These are phyloP conservation scores for Penicillium roqueforti DNA, from an alignment of 495 filamentous ascomycete genomes.

Conservation along the genomic window DNA sequence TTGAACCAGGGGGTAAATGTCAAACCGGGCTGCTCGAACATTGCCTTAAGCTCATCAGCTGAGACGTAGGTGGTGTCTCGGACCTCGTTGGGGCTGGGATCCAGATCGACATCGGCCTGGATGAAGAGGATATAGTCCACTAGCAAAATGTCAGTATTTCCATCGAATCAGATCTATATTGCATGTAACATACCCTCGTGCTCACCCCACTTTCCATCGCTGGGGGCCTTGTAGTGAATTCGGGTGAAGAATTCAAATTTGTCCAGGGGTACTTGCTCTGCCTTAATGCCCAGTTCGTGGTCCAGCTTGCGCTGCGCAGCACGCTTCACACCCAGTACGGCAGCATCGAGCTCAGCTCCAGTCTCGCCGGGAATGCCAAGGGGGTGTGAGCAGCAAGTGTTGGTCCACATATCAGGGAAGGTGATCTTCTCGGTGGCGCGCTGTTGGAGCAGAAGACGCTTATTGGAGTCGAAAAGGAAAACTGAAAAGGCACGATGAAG, in stretches of 20 bases:
- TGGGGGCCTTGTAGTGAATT: conserved; percentile 97
- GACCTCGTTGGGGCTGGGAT: conserved; percentile 82
- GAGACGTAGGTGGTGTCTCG: conserved; percentile 78
- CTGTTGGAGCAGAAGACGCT: conserved; percentile 90
- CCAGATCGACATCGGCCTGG: conserved; percentile 81
- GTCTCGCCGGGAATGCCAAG: conserved; percentile 89
- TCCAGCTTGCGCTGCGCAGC: conserved; percentile 89
- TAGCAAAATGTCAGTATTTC: conserved; percentile 32
- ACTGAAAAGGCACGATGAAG: conserved; percentile 97
- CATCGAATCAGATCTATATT: background rate
- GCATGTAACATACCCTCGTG: conserved; percentile 75
- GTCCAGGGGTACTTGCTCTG: conserved; percentile 83
- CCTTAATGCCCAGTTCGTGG: conserved; percentile 91
- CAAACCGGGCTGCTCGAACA: conserved; percentile 75
- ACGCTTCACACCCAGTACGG: conserved; percentile 78
- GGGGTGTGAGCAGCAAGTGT: conserved; percentile 98
- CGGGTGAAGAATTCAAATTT: conserved; percentile 91
- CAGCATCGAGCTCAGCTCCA: conserved; percentile 73
- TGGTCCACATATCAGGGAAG: conserved; percentile 99
- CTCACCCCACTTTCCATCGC: conserved; percentile 97
- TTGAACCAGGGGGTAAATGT: conserved; percentile 99
- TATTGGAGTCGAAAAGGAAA: conserved; percentile 90
- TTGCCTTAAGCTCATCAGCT: conserved; percentile 72
- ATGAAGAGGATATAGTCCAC: conserved; percentile 99
- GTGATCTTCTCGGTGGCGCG: conserved; percentile 97